phyloP scores from a whole-genome alignment of 1,284 basidiomycete genomes.

The Moesziomyces globuligerus region DNA sequence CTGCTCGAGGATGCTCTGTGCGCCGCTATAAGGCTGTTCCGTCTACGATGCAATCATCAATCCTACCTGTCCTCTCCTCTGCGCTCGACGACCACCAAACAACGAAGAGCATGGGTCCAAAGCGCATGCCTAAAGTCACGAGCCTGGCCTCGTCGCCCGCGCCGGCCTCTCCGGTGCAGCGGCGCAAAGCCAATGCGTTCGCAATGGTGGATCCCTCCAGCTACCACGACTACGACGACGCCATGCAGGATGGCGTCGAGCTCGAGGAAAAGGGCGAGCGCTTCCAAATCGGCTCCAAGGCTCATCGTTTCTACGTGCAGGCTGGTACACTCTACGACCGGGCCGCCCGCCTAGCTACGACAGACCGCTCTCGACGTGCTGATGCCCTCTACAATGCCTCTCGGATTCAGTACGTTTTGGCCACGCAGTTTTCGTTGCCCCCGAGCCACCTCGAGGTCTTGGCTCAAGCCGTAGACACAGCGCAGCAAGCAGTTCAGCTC shows the following conservation, averaged over 20 bases:
- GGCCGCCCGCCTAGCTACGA: slow-evolving; percentile 22
- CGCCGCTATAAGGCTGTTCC: no score
- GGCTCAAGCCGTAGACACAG: slow-evolving; percentile 24
- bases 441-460: slow-evolving; percentile 26
- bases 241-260: slow-evolving; percentile 54
- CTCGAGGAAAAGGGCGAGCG: slow-evolving; percentile 56
- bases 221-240: slow-evolving; percentile 48
- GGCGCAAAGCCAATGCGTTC: slow-evolving; percentile 19
- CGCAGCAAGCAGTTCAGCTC: slow-evolving; percentile 24
- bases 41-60: no score
- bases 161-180: slow-evolving; percentile 8
- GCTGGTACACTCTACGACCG: slow-evolving; percentile 33
- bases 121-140: slow-evolving; percentile 35
- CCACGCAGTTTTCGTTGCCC: slow-evolving; percentile 45
- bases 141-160: slow-evolving; percentile 14
- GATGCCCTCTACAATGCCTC: slow-evolving; percentile 44
- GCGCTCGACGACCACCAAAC: no score
- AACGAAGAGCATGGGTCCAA: slow-evolving; percentile 15
- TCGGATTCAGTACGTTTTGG: slow-evolving; percentile 49
- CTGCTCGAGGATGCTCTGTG: no score
- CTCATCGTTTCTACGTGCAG: slow-evolving; percentile 47
- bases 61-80: no score
- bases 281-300: slow-evolving; percentile 49
- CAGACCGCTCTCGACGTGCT: slow-evolving; percentile 11
- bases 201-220: slow-evolving; percentile 25